These are phyloP conservation scores for Amauroascus verrucosus DNA, from an alignment of 2,329 filamentous ascomycete species.

Conservation along the genomic window DNA sequence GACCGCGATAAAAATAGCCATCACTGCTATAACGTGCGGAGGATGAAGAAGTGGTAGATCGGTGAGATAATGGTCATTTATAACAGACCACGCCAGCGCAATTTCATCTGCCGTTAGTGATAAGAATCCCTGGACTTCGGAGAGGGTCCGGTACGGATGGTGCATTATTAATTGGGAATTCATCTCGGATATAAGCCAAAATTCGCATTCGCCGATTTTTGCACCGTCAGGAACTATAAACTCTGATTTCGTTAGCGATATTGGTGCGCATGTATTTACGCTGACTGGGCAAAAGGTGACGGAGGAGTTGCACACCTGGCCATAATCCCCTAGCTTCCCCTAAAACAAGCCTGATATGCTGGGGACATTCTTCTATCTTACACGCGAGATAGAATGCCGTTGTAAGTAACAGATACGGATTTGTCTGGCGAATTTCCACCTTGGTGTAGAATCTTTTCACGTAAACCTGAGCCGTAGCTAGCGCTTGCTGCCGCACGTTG, in stretches of 20 bases:
- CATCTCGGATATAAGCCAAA: slow-evolving; percentile 83
- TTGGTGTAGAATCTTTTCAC: slow-evolving; percentile 87
- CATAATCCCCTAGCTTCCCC: slow-evolving; percentile 76
- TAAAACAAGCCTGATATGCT: slow-evolving; percentile 86
- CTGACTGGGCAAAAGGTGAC: not conserved
- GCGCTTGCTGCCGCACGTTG: slow-evolving; percentile 74
- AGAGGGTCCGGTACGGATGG: slow-evolving; percentile 77
- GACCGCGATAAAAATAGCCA: slow-evolving; percentile 73
- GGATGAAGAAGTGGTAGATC: slow-evolving; percentile 77
- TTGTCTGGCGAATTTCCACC: slow-evolving; percentile 83
- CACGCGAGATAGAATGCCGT: slow-evolving; percentile 91
- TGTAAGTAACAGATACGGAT: slow-evolving; percentile 85
- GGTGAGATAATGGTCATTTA: slow-evolving; percentile 89
- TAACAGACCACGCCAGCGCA: slow-evolving; percentile 65
- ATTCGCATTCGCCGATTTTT: slow-evolving; percentile 87
- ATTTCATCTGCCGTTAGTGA: slow-evolving; percentile 67
- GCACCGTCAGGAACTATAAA: slow-evolving; percentile 65
- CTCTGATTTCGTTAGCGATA: slow-evolving; percentile 47
- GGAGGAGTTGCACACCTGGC: slow-evolving; percentile 46
- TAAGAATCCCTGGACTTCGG: slow-evolving; percentile 59
- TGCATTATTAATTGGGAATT: slow-evolving; percentile 80
- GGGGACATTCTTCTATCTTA: slow-evolving; percentile 95
- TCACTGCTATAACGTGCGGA: slow-evolving; percentile 81
- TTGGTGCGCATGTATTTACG: no score
- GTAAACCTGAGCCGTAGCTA: slow-evolving; percentile 91